These are phyloP conservation scores for Delitschia confertaspora DNA, from an alignment of 495 filamentous ascomycete species.

Conservation along the genomic window DNA sequence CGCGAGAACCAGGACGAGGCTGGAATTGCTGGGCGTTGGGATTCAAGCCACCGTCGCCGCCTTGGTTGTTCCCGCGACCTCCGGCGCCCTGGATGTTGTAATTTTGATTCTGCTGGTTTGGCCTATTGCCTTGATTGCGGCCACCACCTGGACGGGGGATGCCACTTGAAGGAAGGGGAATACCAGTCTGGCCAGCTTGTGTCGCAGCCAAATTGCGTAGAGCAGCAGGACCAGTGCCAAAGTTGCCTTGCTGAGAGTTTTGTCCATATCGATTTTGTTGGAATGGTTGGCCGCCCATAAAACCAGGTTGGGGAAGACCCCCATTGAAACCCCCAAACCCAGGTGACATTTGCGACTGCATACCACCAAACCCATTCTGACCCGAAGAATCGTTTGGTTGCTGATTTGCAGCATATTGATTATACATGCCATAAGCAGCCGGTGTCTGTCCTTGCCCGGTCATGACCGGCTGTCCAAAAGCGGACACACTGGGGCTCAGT, in stretches of 20 bases:
- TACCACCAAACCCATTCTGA: too few species aligned
- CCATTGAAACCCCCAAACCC: too few species aligned
- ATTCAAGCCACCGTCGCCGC: conserved; percentile 12
- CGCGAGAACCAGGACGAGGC: conserved; percentile 6
- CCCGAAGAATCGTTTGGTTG: too few species aligned
- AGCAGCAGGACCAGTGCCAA: conserved; percentile 31
- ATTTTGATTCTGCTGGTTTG: conserved; percentile 2
- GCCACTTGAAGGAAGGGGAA: conserved; percentile 15
- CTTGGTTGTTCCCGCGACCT: conserved; percentile 5
- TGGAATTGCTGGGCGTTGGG: conserved; percentile 9
- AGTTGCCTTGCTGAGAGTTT: conserved; percentile 4
- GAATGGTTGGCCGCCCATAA: conserved; percentile 1
- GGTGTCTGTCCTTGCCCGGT: too few species aligned
- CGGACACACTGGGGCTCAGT: too few species aligned
- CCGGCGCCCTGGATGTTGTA: conserved; percentile 10
- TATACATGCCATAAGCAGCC: too few species aligned
- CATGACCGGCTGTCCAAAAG: conserved; percentile 1
- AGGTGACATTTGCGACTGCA: too few species aligned
- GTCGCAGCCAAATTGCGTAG: conserved; percentile 25
- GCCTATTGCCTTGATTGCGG: conserved; percentile 10
- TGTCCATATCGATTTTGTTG: conserved; percentile 2
- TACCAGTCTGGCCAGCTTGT: conserved; percentile 1
- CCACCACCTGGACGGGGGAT: conserved; percentile 15
- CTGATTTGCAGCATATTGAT: too few species aligned
- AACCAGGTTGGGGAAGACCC: neutral